Base-by-base conservation (phyloP, 257 asterid species). In the Euphrasia confusa region DNA sequence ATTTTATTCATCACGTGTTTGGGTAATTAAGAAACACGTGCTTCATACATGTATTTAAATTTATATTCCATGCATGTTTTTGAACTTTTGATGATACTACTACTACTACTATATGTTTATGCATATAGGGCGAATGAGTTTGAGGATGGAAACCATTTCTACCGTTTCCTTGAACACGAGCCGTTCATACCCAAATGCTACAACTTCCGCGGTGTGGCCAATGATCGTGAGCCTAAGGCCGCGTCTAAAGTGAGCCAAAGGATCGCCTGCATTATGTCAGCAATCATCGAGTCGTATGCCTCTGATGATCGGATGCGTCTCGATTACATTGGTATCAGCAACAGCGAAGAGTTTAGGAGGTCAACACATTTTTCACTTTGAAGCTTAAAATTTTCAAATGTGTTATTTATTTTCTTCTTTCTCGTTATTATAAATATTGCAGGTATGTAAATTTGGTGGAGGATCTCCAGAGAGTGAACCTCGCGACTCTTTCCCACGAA, bases 271-370 rank as follows among this genome's bases (percentile, higher is more conserved):
- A 45, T 92, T 67, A 86, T 92, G 95, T 83, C 85, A 33, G 97
- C 97, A 12, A 83, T 92, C 64, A 80, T 92, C 0, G 99, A 89
- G 80, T 76, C 94, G 0, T 86, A 84, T 2, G 88, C 96, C 30
- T 86, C 91, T 33, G 91, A 84, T 50, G 95, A 89, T 61, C 71
- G 86, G 10, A 65, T 58, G 15, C 79, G 66, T 66, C 83, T 92
- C 63, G 95, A 92, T 78, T 92, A 83, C 69, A 40, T 71, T 0
- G 88, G 83, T 60, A 86, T 92, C 75, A 84, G 94, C 87, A 84
- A 89, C 60, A 89, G 97, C 13, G 99, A 92, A 84, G 99, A 92
- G 78, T 92, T 92, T 50, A 73, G 97, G 30, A 86, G 98, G 95
- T 92, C 77, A 67, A 13, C 15, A n/a, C n/a, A n/a, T n/a, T 42